Evolutionary conservation across 2,329 filamentous ascomycete genomes (phyloP), one percentile per base, ranked within the genome.

Genomic region (Acephala macrosclerotiorum): DNA sequence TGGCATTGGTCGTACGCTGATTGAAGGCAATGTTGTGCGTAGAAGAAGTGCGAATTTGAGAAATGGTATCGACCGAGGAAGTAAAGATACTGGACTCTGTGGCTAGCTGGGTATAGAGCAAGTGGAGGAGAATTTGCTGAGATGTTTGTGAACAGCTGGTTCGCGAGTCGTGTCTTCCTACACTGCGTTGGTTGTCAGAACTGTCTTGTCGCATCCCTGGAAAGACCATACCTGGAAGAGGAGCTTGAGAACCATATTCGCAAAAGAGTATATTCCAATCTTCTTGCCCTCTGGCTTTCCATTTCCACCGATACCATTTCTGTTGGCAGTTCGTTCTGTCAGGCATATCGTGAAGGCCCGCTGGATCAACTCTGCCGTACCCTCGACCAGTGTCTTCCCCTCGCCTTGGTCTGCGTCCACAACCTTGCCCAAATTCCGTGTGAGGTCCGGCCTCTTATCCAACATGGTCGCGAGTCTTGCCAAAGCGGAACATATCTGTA

Each of bases 1-100:
- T 88, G 86, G 70, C 92, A 92, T 77, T 96, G 90, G 59, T 89
- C 80, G 78, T 97, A 97, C 2, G 95, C 93, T 29, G 89, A 85
- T 74, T 96, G 87, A 7, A 97, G 82, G 40, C 91, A 93, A 58
- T 88, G 82, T 60, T 90, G 87, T 0, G 94, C 93, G 29, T 91
- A 89, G 68, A 87, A 88, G 78, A 93, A 97, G 75, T 97, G 90
- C 71, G 89, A 91, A 77, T 93, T 94, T 69, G 92, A 89, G 77
- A 97, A 93, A 75, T 94, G 89, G 79, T 95, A 97, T 65, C 94
- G 90, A 20, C 95, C 95, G 6, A 98, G 89, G 76, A 97, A 97
- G 80, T 97, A 97, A 16, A 98, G 89, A 73, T 94, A 98, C 3
- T 94, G 97, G 59, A 97, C 93, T 58, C 94, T 88, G 76, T 98